Conservation (phyloP, 2,329 filamentous ascomycete genomes). For the Magnaporthiopsis incrustans region DNA sequence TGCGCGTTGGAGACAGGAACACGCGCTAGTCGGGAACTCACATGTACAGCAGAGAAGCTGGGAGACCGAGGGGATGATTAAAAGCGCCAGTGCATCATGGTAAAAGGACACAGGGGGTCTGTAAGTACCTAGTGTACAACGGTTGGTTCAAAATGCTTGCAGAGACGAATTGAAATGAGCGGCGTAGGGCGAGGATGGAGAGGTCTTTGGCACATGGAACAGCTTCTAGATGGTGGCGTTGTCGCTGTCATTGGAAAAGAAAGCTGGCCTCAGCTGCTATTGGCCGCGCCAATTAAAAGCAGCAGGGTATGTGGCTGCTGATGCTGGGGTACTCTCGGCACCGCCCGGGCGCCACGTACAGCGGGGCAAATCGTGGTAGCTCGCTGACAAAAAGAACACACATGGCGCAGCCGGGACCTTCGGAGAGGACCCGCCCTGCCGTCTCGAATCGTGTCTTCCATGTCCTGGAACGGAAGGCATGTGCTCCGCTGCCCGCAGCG, state of each 20-base stretch:
- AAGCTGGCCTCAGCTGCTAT: constrained; percentile 6
- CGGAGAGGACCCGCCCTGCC: not conserved
- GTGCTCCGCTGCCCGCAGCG: not conserved
- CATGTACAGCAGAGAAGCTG: constrained; percentile 6
- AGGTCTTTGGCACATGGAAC: constrained; percentile 2
- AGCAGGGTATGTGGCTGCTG: constrained; percentile 1
- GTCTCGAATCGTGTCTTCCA: not conserved
- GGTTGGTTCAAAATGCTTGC: not conserved
- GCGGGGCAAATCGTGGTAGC: not conserved
- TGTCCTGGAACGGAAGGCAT: not conserved
- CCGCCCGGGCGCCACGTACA: not conserved
- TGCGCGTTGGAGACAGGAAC: not conserved
- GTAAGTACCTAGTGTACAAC: not conserved
- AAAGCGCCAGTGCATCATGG: not conserved
- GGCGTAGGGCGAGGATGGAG: too few relatives aligned
- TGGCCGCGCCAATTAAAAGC: not conserved
- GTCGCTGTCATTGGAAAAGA: constrained; percentile 3
- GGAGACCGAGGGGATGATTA: not conserved
- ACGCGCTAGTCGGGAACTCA: constrained; percentile 2
- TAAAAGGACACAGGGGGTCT: not conserved
- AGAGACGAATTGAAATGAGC: not conserved
- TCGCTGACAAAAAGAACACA: not conserved
- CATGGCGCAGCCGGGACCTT: not conserved
- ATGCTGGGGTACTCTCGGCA: not conserved
- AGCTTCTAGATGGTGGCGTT: not conserved